Percentiles rank a stretch among this genome's conserved stretches.
Conservation (phyloP, 2,329 filamentous ascomycete genomes). For the Westerdykella sp. region DNA sequence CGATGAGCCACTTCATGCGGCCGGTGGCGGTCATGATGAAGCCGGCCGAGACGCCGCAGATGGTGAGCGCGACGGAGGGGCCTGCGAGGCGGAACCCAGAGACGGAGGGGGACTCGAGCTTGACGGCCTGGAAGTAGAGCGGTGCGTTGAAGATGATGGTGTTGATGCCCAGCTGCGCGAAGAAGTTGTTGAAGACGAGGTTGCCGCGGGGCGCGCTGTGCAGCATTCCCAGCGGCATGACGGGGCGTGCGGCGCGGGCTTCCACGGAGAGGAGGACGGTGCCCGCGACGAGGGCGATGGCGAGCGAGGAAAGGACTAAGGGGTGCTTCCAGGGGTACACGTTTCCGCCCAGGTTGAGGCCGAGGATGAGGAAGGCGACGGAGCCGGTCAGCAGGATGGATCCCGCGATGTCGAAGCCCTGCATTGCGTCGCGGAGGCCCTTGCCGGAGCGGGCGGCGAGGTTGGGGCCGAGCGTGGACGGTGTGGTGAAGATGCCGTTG, state of each 20-base stretch:
- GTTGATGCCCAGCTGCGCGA: conserved; percentile 45
- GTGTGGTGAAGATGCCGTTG: conserved; percentile 40
- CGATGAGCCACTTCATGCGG: conserved; percentile 39
- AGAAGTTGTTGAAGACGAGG: conserved; percentile 49
- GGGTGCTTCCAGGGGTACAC: conserved; percentile 48
- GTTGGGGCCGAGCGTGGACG: conserved; percentile 42
- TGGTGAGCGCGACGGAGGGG: conserved; percentile 48
- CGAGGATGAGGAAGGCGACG: conserved; percentile 46
- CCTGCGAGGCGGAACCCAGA: conserved; percentile 68
- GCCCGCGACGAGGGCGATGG: conserved; percentile 36
- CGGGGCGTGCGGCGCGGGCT: conserved; percentile 33
- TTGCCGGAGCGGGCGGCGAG: conserved; percentile 37
- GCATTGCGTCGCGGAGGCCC: conserved; percentile 40
- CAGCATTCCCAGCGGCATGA: conserved; percentile 47
- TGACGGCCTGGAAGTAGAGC: conserved; percentile 54
- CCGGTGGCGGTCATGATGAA: conserved; percentile 42
- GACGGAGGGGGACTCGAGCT: conserved; percentile 56
- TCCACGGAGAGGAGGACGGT: conserved; percentile 41
- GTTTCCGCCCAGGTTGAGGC: conserved; percentile 50
- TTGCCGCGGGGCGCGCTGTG: conserved; percentile 43
- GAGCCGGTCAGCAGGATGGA: conserved; percentile 43
- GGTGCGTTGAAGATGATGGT: conserved; percentile 64
- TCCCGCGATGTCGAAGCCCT: conserved; percentile 46
- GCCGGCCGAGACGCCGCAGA: conserved; percentile 38
- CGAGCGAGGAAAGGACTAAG: conserved; percentile 44